phyloP scores from a whole-genome alignment of 2,329 filamentous ascomycete species.

The Colletotrichum lupini region DNA sequence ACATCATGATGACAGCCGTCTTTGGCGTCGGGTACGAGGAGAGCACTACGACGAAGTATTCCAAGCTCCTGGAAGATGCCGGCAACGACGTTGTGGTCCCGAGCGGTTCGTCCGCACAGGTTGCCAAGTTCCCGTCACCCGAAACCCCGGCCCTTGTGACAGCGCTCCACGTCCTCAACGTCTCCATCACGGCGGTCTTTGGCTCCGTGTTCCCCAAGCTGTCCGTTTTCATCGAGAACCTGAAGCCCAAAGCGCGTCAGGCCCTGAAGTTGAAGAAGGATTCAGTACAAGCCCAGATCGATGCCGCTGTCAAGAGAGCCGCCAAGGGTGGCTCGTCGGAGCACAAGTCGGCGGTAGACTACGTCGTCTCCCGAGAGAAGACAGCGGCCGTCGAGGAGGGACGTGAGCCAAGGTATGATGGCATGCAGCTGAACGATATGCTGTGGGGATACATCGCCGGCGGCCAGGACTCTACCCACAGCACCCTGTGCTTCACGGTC shows the following conservation, averaged over 20 bases:
- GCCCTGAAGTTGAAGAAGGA: not conserved
- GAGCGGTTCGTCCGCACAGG: not conserved
- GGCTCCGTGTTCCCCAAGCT: not conserved
- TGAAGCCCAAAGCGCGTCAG: not conserved
- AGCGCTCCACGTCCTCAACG: not conserved
- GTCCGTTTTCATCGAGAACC: not conserved
- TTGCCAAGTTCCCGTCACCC: not conserved
- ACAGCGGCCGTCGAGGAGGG: not conserved
- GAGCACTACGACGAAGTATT: not conserved
- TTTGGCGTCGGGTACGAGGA: not conserved
- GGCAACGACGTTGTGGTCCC: accelerated
- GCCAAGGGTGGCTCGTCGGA: not conserved
- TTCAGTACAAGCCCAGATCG: not conserved
- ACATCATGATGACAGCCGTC: constrained; percentile 1
- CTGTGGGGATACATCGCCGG: constrained; percentile 39
- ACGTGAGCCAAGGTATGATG: not conserved
- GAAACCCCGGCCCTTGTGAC: not conserved
- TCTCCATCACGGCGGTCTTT: not conserved
- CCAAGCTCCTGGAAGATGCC: not conserved
- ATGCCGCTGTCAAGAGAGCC: not conserved
- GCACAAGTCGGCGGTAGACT: constrained; percentile 1
- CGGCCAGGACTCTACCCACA: constrained; percentile 41
- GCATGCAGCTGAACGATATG: not conserved
- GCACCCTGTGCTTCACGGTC: constrained; percentile 40
- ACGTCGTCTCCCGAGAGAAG: not conserved